Conservation (phyloP, 768 basidiomycete species). For the Chiua virens region DNA sequence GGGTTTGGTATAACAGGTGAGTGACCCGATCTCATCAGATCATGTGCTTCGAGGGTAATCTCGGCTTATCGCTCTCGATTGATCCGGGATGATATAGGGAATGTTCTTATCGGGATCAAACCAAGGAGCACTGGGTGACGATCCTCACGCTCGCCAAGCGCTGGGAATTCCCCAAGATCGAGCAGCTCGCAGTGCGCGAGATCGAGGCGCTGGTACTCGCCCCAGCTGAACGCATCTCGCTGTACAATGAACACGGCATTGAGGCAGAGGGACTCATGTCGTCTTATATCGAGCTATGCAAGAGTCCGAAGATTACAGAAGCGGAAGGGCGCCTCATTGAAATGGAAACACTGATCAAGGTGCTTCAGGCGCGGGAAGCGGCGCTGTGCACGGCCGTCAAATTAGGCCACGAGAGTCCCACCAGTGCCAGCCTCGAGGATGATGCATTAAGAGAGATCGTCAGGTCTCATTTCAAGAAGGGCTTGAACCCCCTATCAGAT, state of each 20-base stretch:
- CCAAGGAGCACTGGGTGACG: slow-evolving; percentile 49
- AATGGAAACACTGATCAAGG: slow-evolving; percentile 50
- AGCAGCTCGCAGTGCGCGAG: slow-evolving; percentile 51
- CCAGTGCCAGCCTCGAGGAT: slow-evolving; percentile 31
- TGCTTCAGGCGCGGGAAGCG: slow-evolving; percentile 57
- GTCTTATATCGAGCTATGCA: slow-evolving; percentile 53
- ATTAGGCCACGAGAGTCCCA: slow-evolving; percentile 31
- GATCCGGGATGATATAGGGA: slow-evolving; percentile 41
- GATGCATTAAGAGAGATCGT: slow-evolving; percentile 33
- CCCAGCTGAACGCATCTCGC: slow-evolving; percentile 51
- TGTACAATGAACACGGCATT: slow-evolving; percentile 56
- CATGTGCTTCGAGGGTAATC: neutral
- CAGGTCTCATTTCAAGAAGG: slow-evolving; percentile 28
- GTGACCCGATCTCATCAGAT: neutral
- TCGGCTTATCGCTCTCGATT: neutral
- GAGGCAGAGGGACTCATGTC: slow-evolving; percentile 51
- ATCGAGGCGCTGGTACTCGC: slow-evolving; percentile 47
- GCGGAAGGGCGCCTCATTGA: slow-evolving; percentile 57
- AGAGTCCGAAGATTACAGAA: slow-evolving; percentile 47
- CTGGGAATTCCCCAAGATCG: slow-evolving; percentile 58
- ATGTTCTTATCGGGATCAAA: slow-evolving; percentile 53
- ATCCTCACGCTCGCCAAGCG: slow-evolving; percentile 55
- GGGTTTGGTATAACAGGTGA: slow-evolving; percentile 62
- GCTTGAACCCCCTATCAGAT: slow-evolving; percentile 15
- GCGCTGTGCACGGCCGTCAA: slow-evolving; percentile 36